These are phyloP conservation scores for Cystobasidium ongulense DNA, from an alignment of 768 basidiomycete genomes.

Conservation along the genomic window DNA sequence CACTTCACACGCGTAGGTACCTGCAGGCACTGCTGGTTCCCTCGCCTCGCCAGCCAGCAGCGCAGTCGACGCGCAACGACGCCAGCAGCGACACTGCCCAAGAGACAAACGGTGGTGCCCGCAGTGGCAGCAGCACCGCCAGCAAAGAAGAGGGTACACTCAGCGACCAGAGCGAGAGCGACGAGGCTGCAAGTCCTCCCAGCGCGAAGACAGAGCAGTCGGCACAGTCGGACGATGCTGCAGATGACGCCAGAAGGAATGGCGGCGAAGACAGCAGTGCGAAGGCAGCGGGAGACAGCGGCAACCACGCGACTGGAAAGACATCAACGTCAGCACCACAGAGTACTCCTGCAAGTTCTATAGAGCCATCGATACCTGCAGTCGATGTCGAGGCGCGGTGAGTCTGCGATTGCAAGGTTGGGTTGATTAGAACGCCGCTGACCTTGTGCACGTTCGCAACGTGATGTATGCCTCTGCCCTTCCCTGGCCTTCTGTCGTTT, in stretches of 20 bases:
- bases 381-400: conserved; percentile 17
- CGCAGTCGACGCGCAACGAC: background rate
- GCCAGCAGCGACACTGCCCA: background rate
- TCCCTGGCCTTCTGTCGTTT: too few relatives aligned
- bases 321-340: background rate
- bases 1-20: conserved; percentile 13
- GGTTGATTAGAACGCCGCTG: background rate
- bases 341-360: too few relatives aligned
- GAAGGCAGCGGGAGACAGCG: background rate
- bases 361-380: background rate
- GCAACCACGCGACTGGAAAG: background rate
- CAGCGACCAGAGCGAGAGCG: background rate
- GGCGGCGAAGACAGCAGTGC: background rate
- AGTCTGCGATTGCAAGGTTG: background rate
- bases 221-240: background rate
- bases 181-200: background rate
- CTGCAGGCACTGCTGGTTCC: conserved; percentile 26
- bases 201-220: background rate
- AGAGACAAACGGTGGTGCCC: background rate
- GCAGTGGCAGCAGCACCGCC: background rate
- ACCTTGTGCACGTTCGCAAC: too few relatives aligned
- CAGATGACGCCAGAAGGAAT: background rate
- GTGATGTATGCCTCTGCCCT: too few relatives aligned
- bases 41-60: background rate
- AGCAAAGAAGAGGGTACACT: background rate